A percentile compares a stretch with the other conserved stretches of the same genome.
Evolutionary conservation across 768 basidiomycete genomes (phyloP).

Genomic region (Porphyrellus cyaneotinctus): DNA sequence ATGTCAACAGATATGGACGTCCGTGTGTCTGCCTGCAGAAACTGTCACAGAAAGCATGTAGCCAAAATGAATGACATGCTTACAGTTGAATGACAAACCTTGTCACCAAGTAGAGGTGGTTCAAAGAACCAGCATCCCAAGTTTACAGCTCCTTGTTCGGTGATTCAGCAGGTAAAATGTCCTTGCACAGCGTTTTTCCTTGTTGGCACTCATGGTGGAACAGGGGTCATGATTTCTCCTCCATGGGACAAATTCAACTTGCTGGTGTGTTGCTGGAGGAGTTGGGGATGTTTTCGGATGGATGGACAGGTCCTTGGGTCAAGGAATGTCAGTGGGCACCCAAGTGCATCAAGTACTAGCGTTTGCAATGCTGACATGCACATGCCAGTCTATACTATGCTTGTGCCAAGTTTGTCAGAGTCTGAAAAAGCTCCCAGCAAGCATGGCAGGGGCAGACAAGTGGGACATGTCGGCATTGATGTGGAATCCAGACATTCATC

Average conservation of each 20-base stretch:
- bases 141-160: conserved; percentile 43
- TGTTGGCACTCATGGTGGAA: not conserved
- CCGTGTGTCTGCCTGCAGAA: conserved; percentile 47
- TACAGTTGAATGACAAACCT: conserved; percentile 49
- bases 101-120: conserved; percentile 69
- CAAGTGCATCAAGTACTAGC: too few relatives aligned
- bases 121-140: conserved; percentile 55
- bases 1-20: conserved; percentile 68
- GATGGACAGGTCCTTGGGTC: conserved; percentile 46
- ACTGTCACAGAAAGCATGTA: not conserved
- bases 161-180: conserved; percentile 36
- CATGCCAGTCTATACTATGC: conserved; percentile 38
- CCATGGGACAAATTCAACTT: conserved; percentile 38
- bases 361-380: not conserved
- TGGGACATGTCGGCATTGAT: conserved; percentile 41
- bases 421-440: conserved; percentile 37
- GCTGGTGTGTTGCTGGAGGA: conserved; percentile 40
- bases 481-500: conserved; percentile 47
- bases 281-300: conserved; percentile 30
- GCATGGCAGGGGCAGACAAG: conserved; percentile 26
- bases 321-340: conserved; percentile 39
- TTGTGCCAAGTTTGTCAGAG: conserved; percentile 36
- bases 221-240: conserved; percentile 40
- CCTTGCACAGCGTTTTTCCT: too few relatives aligned
- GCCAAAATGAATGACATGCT: conserved; percentile 29